Evolutionary conservation across 768 basidiomycete genomes (phyloP).

Genomic region (Trametes coccinea): DNA sequence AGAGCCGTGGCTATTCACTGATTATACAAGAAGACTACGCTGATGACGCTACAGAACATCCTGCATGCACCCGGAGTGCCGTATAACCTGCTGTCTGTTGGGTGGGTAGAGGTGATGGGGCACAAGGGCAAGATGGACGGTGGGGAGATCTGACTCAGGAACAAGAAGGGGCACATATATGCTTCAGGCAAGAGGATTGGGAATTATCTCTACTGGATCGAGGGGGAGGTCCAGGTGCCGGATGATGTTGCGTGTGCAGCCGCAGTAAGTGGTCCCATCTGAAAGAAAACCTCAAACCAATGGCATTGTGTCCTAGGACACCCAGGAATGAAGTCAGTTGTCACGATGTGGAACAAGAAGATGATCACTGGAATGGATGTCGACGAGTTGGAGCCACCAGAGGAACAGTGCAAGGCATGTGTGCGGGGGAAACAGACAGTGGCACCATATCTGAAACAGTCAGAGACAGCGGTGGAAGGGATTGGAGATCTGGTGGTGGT

Average conservation of each 20-base stretch:
- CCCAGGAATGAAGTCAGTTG: constrained; percentile 6
- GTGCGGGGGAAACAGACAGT: constrained; percentile 27
- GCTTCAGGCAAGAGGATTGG: neutral
- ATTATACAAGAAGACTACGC: neutral
- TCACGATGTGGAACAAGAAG: constrained; percentile 4
- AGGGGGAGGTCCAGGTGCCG: neutral
- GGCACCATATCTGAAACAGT: constrained; percentile 2
- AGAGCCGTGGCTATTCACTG: constrained; percentile 12
- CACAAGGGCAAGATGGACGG: constrained; percentile 4
- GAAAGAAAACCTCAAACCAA: neutral
- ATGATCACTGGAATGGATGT: constrained; percentile 23
- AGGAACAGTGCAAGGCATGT: constrained; percentile 23
- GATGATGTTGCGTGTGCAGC: neutral
- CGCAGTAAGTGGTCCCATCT: neutral
- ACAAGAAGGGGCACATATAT: neutral
- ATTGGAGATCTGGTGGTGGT: constrained; percentile 3
- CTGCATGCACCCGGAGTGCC: neutral
- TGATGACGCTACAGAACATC: neutral
- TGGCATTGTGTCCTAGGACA: constrained; percentile 27
- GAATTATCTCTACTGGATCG: constrained; percentile 9
- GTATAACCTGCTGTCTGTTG: constrained; percentile 21
- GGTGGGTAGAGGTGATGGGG: constrained; percentile 11
- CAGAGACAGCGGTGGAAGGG: neutral
- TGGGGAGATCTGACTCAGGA: constrained; percentile 1
- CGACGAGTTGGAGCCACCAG: neutral